A percentile compares a stretch with the other conserved stretches of the same genome.
Evolutionary conservation across 129 eudicot genomes (phyloP).

Genomic region (Silybum marianum): DNA sequence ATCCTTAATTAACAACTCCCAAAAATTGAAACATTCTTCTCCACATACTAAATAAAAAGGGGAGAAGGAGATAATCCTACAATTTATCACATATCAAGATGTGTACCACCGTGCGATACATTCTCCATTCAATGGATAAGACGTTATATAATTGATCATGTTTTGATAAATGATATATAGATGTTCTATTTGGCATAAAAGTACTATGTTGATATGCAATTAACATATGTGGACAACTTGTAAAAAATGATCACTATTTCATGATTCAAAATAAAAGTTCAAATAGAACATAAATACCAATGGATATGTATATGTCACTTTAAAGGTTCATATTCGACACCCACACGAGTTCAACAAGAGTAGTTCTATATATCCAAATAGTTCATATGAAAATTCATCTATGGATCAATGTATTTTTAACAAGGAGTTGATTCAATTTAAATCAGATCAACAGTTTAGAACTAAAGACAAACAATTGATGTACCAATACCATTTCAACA

Average conservation of each 20-base stretch:
- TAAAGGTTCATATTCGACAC: conserved; percentile 16
- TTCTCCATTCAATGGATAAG: too few species aligned
- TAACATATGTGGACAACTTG: conserved; percentile 12
- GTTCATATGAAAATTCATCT: too few species aligned
- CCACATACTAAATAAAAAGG: conserved; percentile 10
- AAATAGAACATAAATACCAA: not conserved
- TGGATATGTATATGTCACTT: conserved; percentile 7
- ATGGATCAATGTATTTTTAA: not conserved
- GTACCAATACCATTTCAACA: too few species aligned
- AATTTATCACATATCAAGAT: not conserved
- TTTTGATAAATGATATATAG: not conserved
- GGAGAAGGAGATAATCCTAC: not conserved
- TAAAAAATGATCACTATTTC: conserved; percentile 3
- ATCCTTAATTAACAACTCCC: conserved; percentile 14
- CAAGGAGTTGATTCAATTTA: not conserved
- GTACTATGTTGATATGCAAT: not conserved
- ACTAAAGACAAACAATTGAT: too few species aligned
- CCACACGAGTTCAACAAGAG: conserved; percentile 7
- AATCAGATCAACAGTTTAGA: not conserved
- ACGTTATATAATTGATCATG: too few species aligned
- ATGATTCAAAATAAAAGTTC: not conserved
- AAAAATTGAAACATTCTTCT: conserved; percentile 6
- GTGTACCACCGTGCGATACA: not conserved
- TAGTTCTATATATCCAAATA: not conserved
- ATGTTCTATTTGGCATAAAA: not conserved